phyloP scores from a whole-genome alignment of 257 asterid species.

The Solanum verrucosum region DNA sequence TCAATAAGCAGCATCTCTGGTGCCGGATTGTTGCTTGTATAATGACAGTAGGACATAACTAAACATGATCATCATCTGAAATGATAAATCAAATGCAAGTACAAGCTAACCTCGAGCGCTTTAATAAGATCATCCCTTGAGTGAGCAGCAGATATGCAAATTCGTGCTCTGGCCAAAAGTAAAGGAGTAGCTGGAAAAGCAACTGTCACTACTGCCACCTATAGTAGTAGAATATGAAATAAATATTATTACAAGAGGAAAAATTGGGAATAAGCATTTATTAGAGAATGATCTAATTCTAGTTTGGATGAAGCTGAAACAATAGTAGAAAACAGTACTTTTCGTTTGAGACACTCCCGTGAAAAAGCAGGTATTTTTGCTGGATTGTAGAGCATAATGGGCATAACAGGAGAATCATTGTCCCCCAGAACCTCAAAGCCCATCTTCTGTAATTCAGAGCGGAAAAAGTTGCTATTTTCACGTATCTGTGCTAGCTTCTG shows the following conservation, averaged over 20 bases:
- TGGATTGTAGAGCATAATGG: conserved; percentile 94
- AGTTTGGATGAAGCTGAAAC: neutral
- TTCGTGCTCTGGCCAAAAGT: conserved; percentile 91
- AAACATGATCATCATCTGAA: neutral
- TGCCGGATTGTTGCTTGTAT: neutral
- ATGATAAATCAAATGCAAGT: neutral
- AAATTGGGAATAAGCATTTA: neutral
- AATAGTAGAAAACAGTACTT: conserved; percentile 23
- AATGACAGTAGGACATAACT: neutral
- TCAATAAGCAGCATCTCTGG: neutral
- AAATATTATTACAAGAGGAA: neutral
- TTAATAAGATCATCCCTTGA: conserved; percentile 78
- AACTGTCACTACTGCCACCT: conserved; percentile 97
- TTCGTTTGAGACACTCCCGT: conserved; percentile 79
- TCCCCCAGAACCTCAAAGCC: conserved; percentile 98
- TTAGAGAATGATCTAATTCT: neutral
- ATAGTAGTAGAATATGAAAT: neutral
- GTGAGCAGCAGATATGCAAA: conserved; percentile 92
- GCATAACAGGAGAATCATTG: conserved; percentile 98
- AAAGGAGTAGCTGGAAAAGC: conserved; percentile 98
- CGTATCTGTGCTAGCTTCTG: conserved; percentile 82
- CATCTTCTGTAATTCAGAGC: conserved; percentile 91
- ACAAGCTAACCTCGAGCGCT: conserved; percentile 69
- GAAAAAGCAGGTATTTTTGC: conserved; percentile 97
- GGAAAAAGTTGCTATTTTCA: conserved; percentile 92